Base-by-base conservation (phyloP, 2,329 filamentous ascomycete species). In the Paecilomyces variotii region DNA sequence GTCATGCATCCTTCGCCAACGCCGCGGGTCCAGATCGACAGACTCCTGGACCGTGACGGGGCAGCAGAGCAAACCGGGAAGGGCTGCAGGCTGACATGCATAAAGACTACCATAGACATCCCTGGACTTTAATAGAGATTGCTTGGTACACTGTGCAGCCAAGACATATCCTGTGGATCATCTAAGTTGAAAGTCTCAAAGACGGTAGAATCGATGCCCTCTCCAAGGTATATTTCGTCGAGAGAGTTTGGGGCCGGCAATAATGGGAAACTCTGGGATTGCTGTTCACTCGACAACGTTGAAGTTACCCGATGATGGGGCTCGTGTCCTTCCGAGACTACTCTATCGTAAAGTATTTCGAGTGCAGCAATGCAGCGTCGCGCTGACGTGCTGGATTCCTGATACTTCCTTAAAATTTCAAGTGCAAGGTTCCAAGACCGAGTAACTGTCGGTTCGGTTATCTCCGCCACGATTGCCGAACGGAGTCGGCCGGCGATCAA, bases 151-250 rank as follows among this genome's bases (percentile, higher is more conserved):
- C 69, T 72, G 49, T 71, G 69, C 11, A 72, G 53, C 69, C 69
- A 72, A 5, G 69, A 71, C 68, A 72, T 72, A 57, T 72, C 68
- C 52, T 70, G 68, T n/a, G 71, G 68, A 39, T 71, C 69, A 1
- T 64, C 63, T 3, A 70, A 52, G 34, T 71, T 67, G 50, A 71
- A 65, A 1, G 59, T 60, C 26, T 70, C 67, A 11, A 71, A 53
- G 3, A 70, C 59, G 11, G 62, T 57, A 0, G 64, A 56, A 54
- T 67, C 64, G 26, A 70, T 64, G 5, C 66, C 66, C 52, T 70
- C 69, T 25, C 67, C 68, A 11, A 70, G 59, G 0, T 67, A 62
- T n/a, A 67, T 60, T 14, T 71, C 67, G 34, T 66, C 60, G 3
- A 65, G 19, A 6, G 53, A 50, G 55, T 54, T 59, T 1, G 55